Evolutionary conservation across 2,329 filamentous ascomycete species (phyloP), one percentile per base, ranked within the genome.

Genomic region (Fusarium setosum): DNA sequence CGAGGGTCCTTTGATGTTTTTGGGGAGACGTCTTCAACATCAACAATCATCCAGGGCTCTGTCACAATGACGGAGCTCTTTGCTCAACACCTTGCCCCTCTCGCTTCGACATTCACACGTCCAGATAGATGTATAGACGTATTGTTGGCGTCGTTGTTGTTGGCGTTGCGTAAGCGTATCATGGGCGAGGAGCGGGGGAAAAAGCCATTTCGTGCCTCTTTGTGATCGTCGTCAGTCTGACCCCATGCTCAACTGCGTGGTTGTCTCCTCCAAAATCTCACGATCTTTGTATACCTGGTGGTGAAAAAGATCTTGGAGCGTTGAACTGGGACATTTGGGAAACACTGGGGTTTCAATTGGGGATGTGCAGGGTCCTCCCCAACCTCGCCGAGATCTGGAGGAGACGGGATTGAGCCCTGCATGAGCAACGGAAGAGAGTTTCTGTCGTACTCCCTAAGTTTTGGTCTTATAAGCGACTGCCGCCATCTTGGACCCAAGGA

Each of bases 61-160:
- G 60, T 67, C 60, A 68, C 56, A 51, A 68, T 67, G 64, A 67
- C 64, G 64, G 51, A 44, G 52, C 42, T 61, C 32, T 68, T 67
- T 45, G 64, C 60, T 67, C 56, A 65, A 61, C 42, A 6, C 13
- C 31, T 42, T 48, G 31, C 47, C 52, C 63, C 38, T 64, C 59
- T 50, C 24, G 23, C 35, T 20, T 41, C 45, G n/a, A n/a, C n/a
- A n/a, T n/a, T n/a, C n/a, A n/a, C n/a, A n/a, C n/a, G n/a, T n/a
- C 45, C 45, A 21, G 26, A 48, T 35, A 5, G 37, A 29, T n/a
- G 21, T 49, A 41, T 42, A 37, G 35, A 18, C 35, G n/a, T 35
- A 41, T 42, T 40, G 38, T 42, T 44, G 35, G 50, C 32, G 31
- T 48, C n/a, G 31, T 20, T 29, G 31, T 20, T 29, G 20, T 44